A percentile compares a stretch with the other conserved stretches of the same genome.
Conservation (phyloP, 2,329 filamentous ascomycete species). For the Phialophora expanda region DNA sequence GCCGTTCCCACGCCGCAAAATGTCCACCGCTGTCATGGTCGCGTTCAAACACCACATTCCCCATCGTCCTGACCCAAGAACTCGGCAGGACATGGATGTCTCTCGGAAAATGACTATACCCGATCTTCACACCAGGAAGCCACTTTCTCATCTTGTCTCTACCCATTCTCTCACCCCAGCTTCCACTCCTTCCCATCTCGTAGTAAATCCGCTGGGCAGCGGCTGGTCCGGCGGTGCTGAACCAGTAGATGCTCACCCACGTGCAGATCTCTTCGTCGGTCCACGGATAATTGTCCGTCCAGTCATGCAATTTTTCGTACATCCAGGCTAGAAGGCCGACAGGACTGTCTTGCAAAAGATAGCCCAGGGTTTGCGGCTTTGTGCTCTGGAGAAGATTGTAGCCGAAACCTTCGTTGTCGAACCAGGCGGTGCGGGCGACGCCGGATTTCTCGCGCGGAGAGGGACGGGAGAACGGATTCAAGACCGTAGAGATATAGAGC, state of each 20-base stretch:
- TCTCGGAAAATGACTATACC: slow-evolving; percentile 57
- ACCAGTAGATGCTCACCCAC: slow-evolving; percentile 74
- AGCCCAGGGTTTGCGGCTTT: slow-evolving; percentile 74
- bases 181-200: slow-evolving; percentile 58
- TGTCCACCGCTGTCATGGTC: slow-evolving; percentile 56
- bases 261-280: slow-evolving; percentile 76
- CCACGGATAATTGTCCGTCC: slow-evolving; percentile 75
- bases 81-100: slow-evolving; percentile 58
- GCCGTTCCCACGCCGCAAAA: slow-evolving; percentile 60
- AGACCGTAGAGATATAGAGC: slow-evolving; percentile 62
- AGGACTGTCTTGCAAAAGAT: slow-evolving; percentile 71
- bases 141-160: slow-evolving; percentile 32
- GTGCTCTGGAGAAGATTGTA: slow-evolving; percentile 68
- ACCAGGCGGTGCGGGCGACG: slow-evolving; percentile 62
- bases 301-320: slow-evolving; percentile 79
- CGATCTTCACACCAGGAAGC: slow-evolving; percentile 58
- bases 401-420: slow-evolving; percentile 56
- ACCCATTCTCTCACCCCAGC: slow-evolving; percentile 25
- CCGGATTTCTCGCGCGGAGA: slow-evolving; percentile 58
- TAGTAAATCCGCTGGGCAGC: slow-evolving; percentile 71
- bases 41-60: slow-evolving; percentile 55
- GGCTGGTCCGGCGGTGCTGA: slow-evolving; percentile 70
- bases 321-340: slow-evolving; percentile 77
- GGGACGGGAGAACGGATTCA: slow-evolving; percentile 55
- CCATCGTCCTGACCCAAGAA: slow-evolving; percentile 58